Evolutionary conservation across 805 yeast genomes (phyloP).

Genomic region (Starmerella floricola): DNA sequence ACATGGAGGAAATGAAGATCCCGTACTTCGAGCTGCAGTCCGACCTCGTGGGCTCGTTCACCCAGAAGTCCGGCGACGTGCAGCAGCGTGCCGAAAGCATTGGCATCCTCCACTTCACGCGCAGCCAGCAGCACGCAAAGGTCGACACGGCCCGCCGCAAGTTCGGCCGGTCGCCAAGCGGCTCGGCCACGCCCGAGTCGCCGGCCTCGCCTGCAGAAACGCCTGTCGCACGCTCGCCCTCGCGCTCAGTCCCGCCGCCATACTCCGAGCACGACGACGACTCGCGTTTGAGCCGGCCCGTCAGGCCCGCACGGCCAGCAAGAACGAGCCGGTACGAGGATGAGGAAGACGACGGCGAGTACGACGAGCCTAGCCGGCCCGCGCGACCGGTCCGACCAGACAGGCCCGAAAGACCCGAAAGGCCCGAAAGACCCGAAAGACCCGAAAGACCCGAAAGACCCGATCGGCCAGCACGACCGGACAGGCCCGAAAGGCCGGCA

Average conservation of each 20-base stretch:
- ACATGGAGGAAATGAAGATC: slow-evolving; percentile 92
- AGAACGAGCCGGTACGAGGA: not conserved
- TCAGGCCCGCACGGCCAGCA: no score
- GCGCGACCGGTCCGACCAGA: not conserved
- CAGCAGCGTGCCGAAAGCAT: slow-evolving; percentile 83
- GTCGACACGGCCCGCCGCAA: slow-evolving; percentile 72
- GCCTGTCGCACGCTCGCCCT: no score
- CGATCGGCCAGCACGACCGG: no score
- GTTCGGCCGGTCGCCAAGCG: slow-evolving; percentile 29
- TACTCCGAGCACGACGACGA: no score
- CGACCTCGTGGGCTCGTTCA: slow-evolving; percentile 73
- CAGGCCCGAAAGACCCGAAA: slow-evolving; percentile 16
- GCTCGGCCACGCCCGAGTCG: not conserved
- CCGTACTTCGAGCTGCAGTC: slow-evolving; percentile 83
- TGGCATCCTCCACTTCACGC: slow-evolving; percentile 68
- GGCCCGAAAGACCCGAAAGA: slow-evolving; percentile 1
- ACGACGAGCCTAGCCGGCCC: no score
- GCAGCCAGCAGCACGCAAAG: slow-evolving; percentile 64
- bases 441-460: no score
- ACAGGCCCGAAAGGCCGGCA: no score
- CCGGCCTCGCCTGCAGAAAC: not conserved
- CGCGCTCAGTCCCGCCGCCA: no score
- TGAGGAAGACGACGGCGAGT: not conserved
- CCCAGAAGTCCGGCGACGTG: slow-evolving; percentile 73
- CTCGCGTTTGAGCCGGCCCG: no score